phyloP scores from a whole-genome alignment of 1,139 yeast genomes.

The Pichia cactophila region DNA sequence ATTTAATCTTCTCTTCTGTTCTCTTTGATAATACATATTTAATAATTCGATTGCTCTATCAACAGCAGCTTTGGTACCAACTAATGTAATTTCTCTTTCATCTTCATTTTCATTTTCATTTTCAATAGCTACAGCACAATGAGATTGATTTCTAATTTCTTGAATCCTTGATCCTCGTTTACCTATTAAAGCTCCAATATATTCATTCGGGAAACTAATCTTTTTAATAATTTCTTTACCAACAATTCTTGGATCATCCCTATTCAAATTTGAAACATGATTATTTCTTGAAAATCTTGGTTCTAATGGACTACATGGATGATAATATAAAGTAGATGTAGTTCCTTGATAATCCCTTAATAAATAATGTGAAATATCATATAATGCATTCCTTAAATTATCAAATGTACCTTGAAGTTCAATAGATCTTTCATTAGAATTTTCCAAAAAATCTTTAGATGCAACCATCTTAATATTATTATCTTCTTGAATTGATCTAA shows the following conservation, averaged over 20 bases:
- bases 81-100: constrained; percentile 64
- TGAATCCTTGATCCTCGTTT: constrained; percentile 75
- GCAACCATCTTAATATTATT: constrained; percentile 79
- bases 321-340: constrained; percentile 57
- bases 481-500: constrained; percentile 69
- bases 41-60: constrained; percentile 64
- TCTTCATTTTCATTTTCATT: constrained; percentile 53
- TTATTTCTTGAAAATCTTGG: constrained; percentile 17
- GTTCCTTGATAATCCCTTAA: constrained; percentile 65
- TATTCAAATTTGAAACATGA: constrained; percentile 2
- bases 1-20: constrained; percentile 56
- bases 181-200: constrained; percentile 89
- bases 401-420: constrained; percentile 80
- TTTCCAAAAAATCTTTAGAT: constrained; percentile 75
- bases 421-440: constrained; percentile 79
- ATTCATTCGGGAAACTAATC: constrained; percentile 66
- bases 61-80: constrained; percentile 57
- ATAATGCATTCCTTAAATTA: constrained; percentile 50
- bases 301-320: constrained; percentile 40
- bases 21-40: constrained; percentile 70
- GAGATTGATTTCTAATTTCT: constrained; percentile 73
- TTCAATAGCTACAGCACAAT: constrained; percentile 67
- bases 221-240: constrained; percentile 32
- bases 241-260: constrained; percentile 5
- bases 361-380: constrained; percentile 63